Evolutionary conservation across 2,329 filamentous ascomycete genomes (phyloP), one percentile per base, ranked within the genome.

Genomic region (Thielaviopsis musarum): DNA sequence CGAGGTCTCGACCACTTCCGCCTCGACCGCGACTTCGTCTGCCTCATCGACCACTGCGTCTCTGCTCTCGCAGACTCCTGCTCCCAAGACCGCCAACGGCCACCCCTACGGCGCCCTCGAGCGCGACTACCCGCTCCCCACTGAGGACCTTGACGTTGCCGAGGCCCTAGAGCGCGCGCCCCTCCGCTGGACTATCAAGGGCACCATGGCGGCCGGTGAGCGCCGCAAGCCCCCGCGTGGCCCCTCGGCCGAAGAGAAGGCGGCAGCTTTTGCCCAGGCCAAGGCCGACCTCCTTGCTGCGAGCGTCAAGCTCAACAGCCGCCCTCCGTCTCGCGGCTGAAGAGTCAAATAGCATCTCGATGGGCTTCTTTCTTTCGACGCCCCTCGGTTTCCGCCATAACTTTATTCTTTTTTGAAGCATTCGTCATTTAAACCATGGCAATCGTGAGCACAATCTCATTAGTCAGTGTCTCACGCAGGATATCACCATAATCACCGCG

Each of bases 211-310:
- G 26, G 66, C 63, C 61, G 69, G 67, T 62, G 64, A 63, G 61
- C 62, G 64, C 52, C 65, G 66, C 54, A 54, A 61, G 17, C 41
- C 61, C 17, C 58, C 52, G 19, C 64, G 57, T 24, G 65, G 64
- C 13, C 60, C 69, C 19, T 63, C 68, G 45, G 66, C 69, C 61
- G 71, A 72, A 53, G 66, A 68, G 61, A 68, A 70, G 48, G 67
- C 68, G 17, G 67, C 66, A 61, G 71, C 74, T 53, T 70, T 79
- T 48, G 75, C 76, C 57, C 70, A 71, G 41, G 71, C 71, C 28
- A 81, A 80, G 71, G 69, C 66, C 61, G 70, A 76, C 38, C 68
- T 80, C 17, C 70, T 75, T 17, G 70, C 70, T 54, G 70, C 70
- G 34, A 69, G 70, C 58, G 66, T 65, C 26, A 62, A 66, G 49